A percentile compares a stretch with the other conserved stretches of the same genome.
Evolutionary conservation across 148 eudicot species (phyloP).

Genomic region (Talinum fruticosum): DNA sequence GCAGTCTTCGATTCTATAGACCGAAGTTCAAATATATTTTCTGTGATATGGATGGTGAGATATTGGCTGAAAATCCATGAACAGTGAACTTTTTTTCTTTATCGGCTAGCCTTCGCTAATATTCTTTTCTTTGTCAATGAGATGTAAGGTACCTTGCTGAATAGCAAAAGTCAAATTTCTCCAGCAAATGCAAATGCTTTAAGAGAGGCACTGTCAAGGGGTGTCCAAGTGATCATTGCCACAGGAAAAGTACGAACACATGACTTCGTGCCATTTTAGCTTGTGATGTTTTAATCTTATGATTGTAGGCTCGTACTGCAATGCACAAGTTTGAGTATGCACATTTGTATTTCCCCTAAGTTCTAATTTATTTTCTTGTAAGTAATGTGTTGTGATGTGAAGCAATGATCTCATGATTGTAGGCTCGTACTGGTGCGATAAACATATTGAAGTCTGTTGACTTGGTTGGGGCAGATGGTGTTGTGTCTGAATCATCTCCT

Average conservation of each 20-base stretch:
- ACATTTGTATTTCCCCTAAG: background rate
- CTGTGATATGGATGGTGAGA: slow-evolving; percentile 98
- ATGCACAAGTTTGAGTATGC: background rate
- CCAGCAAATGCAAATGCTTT: slow-evolving; percentile 69
- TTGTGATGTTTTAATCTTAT: background rate
- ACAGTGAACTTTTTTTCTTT: background rate
- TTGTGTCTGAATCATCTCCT: slow-evolving; percentile 70
- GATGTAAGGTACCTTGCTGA: slow-evolving; percentile 73
- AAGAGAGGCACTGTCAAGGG: slow-evolving; percentile 81
- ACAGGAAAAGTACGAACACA: slow-evolving; percentile 75
- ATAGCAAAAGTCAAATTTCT: slow-evolving; percentile 72
- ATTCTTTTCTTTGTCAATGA: slow-evolving; percentile 1
- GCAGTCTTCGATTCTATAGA: slow-evolving; percentile 66
- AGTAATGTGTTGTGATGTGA: slow-evolving; percentile 1
- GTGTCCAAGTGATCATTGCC: slow-evolving; percentile 85
- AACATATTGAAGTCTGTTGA: slow-evolving; percentile 53
- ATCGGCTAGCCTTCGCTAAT: slow-evolving; percentile 3
- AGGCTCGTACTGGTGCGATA: slow-evolving; percentile 83
- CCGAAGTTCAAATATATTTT: slow-evolving; percentile 87
- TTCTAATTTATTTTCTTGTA: background rate
- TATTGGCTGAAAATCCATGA: background rate
- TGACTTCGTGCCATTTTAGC: background rate
- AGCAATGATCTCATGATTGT: slow-evolving; percentile 18
- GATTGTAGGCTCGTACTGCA: background rate
- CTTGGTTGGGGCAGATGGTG: slow-evolving; percentile 75